phyloP scores from a whole-genome alignment of 208 protist genomes.

The Herpetomonas tarakana region DNA sequence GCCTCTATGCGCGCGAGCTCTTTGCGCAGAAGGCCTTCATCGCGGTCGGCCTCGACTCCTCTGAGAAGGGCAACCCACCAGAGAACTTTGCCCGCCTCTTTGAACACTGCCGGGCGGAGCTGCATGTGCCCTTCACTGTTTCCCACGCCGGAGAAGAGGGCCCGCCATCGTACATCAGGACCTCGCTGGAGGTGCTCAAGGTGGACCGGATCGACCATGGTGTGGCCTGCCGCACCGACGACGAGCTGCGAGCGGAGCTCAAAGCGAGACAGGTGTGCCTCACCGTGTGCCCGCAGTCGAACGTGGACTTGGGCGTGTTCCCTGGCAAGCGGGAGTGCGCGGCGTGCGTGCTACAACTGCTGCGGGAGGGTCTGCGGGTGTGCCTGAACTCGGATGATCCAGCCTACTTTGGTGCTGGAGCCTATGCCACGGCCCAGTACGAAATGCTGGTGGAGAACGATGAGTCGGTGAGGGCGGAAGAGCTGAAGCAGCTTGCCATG shows the following conservation, averaged over 20 bases:
- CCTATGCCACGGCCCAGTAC: neutral
- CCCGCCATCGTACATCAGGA: slow-evolving; percentile 31
- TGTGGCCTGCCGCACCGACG: slow-evolving; percentile 24
- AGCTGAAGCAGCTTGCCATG: slow-evolving; percentile 29
- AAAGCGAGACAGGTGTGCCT: slow-evolving; percentile 21
- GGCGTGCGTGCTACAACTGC: slow-evolving; percentile 18
- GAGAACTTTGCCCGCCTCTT: slow-evolving; percentile 52
- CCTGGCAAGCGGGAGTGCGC: slow-evolving; percentile 15
- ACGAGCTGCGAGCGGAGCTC: slow-evolving; percentile 19
- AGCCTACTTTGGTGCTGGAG: slow-evolving; percentile 40
- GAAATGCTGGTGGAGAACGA: neutral
- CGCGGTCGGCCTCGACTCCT: slow-evolving; percentile 44
- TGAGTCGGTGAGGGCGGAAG: slow-evolving; percentile 20
- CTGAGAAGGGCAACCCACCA: slow-evolving; percentile 39
- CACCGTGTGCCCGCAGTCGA: slow-evolving; percentile 57
- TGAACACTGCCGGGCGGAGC: slow-evolving; percentile 33
- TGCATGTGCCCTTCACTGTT: slow-evolving; percentile 31
- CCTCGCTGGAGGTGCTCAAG: slow-evolving; percentile 21
- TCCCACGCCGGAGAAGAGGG: slow-evolving; percentile 61
- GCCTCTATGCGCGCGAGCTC: slow-evolving; percentile 33
- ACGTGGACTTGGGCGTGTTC: slow-evolving; percentile 47
- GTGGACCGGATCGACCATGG: slow-evolving; percentile 59
- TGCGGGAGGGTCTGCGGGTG: slow-evolving; percentile 30
- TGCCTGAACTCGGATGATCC: slow-evolving; percentile 65
- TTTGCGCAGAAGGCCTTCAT: slow-evolving; percentile 38